Evolutionary conservation across 73 alveolate species (phyloP).

Genomic region (Breviolum minutum): DNA sequence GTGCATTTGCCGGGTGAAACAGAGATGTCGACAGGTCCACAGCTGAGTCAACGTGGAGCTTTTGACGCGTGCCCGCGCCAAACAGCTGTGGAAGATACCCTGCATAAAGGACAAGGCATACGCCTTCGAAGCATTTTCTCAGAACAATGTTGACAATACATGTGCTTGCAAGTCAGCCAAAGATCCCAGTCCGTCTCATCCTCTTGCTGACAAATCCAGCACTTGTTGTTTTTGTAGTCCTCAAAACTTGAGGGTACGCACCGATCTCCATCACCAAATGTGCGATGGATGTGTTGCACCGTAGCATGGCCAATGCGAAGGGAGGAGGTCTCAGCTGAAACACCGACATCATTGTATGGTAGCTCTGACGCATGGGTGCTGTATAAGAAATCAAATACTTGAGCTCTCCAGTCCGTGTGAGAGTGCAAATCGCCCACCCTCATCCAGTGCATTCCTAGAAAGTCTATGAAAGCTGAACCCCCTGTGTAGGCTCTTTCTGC

Average conservation of each 20-base stretch:
- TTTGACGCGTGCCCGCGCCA: constrained; percentile 11
- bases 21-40: neutral
- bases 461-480: neutral
- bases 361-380: neutral
- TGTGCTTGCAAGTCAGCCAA: constrained; percentile 32
- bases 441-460: constrained; percentile 51
- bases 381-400: neutral
- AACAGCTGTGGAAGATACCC: neutral
- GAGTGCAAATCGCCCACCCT: constrained; percentile 30
- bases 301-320: neutral
- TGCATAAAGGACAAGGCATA: constrained; percentile 73
- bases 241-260: constrained; percentile 45
- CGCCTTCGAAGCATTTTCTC: constrained; percentile 33
- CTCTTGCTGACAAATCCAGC: constrained; percentile 22
- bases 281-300: neutral
- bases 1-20: neutral
- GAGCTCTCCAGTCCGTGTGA: neutral
- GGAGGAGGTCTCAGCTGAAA: neutral
- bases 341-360: neutral
- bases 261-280: neutral
- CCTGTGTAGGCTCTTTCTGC: neutral
- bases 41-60: neutral
- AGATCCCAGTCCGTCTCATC: neutral
- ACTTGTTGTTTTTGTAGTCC: neutral
- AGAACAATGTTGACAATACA: neutral